A percentile compares a stretch with the other conserved stretches of the same genome.
phyloP scores from a whole-genome alignment of 208 protist species.

The Acanthamoeba divionensis region DNA sequence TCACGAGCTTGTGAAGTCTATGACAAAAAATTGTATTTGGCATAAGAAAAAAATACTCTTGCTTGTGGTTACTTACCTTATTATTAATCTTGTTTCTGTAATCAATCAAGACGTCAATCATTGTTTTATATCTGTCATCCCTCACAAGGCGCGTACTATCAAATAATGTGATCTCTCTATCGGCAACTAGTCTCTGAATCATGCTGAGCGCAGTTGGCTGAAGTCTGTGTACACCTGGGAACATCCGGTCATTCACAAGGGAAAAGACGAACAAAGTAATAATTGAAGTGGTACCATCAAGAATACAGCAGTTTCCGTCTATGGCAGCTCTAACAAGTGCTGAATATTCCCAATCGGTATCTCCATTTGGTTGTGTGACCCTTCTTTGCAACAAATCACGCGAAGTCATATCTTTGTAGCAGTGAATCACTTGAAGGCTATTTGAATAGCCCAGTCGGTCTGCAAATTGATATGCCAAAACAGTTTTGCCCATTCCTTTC shows the following conservation, averaged over 20 bases:
- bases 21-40: neutral
- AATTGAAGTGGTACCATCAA: slow-evolving; percentile 85
- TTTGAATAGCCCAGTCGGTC: neutral
- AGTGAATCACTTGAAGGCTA: slow-evolving; percentile 73
- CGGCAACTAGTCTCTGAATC: slow-evolving; percentile 61
- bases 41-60: neutral
- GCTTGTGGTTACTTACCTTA: neutral
- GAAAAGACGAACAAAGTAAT: neutral
- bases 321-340: slow-evolving; percentile 85
- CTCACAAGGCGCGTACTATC: slow-evolving; percentile 87
- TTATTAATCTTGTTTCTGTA: neutral
- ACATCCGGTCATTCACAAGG: neutral
- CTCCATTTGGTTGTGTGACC: slow-evolving; percentile 78
- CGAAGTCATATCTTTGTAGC: slow-evolving; percentile 92
- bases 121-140: slow-evolving; percentile 73
- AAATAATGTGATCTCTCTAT: slow-evolving; percentile 78
- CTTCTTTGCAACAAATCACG: slow-evolving; percentile 92
- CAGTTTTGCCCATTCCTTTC: slow-evolving; percentile 89
- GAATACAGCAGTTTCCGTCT: slow-evolving; percentile 83
- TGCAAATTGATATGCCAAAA: slow-evolving; percentile 82
- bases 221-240: slow-evolving; percentile 75
- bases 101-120: slow-evolving; percentile 56
- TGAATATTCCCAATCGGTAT: slow-evolving; percentile 89
- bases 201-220: slow-evolving; percentile 56
- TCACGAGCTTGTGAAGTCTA: too few species aligned